phyloP scores from a whole-genome alignment of 768 basidiomycete genomes.

The Panaeolus papilionaceus region DNA sequence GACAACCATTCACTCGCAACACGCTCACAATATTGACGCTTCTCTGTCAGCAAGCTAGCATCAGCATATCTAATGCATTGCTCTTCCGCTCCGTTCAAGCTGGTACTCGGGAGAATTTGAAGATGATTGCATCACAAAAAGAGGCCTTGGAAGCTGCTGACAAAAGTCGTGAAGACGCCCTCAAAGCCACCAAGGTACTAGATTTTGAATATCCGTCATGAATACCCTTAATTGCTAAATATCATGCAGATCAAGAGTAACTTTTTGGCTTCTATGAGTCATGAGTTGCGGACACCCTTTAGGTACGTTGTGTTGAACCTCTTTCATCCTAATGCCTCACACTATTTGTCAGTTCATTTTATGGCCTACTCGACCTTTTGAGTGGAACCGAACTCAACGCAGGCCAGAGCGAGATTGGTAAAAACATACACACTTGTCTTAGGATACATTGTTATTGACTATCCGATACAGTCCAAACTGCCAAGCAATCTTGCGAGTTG shows the following conservation, averaged over 20 bases:
- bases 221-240: neutral
- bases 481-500: slow-evolving; percentile 79
- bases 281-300: slow-evolving; percentile 79
- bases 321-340: slow-evolving; percentile 13
- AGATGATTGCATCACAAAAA: slow-evolving; percentile 77
- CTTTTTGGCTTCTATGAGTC: slow-evolving; percentile 79
- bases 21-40: slow-evolving; percentile 66
- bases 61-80: slow-evolving; percentile 77
- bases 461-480: slow-evolving; percentile 63
- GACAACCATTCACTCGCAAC: slow-evolving; percentile 66
- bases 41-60: slow-evolving; percentile 76
- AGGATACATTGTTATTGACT: slow-evolving; percentile 10
- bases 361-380: slow-evolving; percentile 76
- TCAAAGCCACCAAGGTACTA: slow-evolving; percentile 73
- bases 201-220: neutral
- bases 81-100: slow-evolving; percentile 77
- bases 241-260: slow-evolving; percentile 72
- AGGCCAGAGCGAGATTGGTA: slow-evolving; percentile 75
- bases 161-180: slow-evolving; percentile 72
- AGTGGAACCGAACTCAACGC: slow-evolving; percentile 73
- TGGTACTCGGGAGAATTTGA: slow-evolving; percentile 75
- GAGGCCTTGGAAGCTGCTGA: slow-evolving; percentile 75
- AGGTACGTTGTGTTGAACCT: slow-evolving; percentile 44
- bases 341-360: slow-evolving; percentile 61
- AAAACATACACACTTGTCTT: slow-evolving; percentile 7